Base-by-base conservation (phyloP, 148 eudicot species). In the Vaccinium corymbosum region DNA sequence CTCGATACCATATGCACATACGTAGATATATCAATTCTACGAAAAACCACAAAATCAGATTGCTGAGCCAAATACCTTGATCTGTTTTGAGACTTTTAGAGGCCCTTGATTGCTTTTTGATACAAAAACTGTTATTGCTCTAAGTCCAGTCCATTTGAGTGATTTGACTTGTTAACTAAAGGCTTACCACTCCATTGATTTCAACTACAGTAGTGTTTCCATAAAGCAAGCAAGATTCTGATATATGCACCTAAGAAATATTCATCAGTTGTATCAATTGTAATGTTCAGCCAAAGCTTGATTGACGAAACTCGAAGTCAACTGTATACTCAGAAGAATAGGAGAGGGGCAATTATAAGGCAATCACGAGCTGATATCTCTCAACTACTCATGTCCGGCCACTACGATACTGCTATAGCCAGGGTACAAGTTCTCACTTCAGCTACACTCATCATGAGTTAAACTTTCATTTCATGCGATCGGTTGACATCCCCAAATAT, bases 301-400 rank as follows among this genome's bases (percentile, higher is more conserved):
- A 86, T 88, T 15, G 86, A 68, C 32, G 82, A 76, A 81, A 48
- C 79, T n/a, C 76, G 77, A 35, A 4, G 1, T 55, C 85, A 83
- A 59, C 25, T 88, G n/a, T 8, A 51, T 12, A 19, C 74, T 15
- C 87, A 80, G 49, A 88, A 76, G 76, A 83, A 32, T n/a, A 83
- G 90, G 80, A 83, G 80, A 79, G 85, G 78, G 62, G 56, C 88
- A 27, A 88, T 83, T 15, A 68, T 83, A 83, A 81, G 84, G 56
- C 86, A 83, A 76, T 83, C 83, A 9, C 66, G 73, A 50, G 74
- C 50, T 1, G 86, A 86, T 81, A 84, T 86, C 51, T 80, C 80
- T 85, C 84, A 86, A 77, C 84, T 88, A 38, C 74, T 53, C 35
- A 49, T 35, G 0, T 19, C 35, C 68, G 90, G 78, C 46, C 55